These are phyloP conservation scores for Lyophyllum atratum DNA, from an alignment of 768 basidiomycete species.

Conservation along the genomic window DNA sequence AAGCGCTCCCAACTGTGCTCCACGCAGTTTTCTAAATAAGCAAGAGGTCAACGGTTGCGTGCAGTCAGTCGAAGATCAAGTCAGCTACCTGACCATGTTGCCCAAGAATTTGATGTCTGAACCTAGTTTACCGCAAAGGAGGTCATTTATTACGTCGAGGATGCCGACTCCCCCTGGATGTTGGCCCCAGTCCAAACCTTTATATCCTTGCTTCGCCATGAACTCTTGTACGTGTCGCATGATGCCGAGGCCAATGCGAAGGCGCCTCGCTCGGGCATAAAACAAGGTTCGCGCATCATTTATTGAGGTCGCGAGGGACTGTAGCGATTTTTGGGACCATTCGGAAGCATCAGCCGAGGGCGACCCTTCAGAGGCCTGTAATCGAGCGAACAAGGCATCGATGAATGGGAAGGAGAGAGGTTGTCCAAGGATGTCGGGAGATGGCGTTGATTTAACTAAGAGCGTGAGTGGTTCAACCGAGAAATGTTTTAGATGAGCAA, in stretches of 20 bases:
- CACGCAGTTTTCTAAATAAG: slow-evolving; percentile 38
- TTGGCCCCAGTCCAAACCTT: slow-evolving; percentile 33
- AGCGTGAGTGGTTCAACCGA: slow-evolving; percentile 54
- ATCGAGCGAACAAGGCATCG: slow-evolving; percentile 36
- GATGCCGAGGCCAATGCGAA: slow-evolving; percentile 52
- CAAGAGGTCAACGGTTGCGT: neutral
- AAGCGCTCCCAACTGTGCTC: slow-evolving; percentile 32
- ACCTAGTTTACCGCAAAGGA: slow-evolving; percentile 44
- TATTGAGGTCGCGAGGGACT: slow-evolving; percentile 33
- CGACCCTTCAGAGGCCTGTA: slow-evolving; percentile 20
- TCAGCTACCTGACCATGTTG: slow-evolving; percentile 47
- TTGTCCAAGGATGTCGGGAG: slow-evolving; percentile 12
- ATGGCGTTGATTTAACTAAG: slow-evolving; percentile 35
- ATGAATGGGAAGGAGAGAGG: slow-evolving; percentile 30
- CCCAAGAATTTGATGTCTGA: slow-evolving; percentile 48
- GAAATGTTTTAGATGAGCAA: slow-evolving; percentile 73
- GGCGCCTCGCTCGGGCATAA: slow-evolving; percentile 23
- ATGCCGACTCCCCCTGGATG: slow-evolving; percentile 19
- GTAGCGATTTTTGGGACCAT: slow-evolving; percentile 28
- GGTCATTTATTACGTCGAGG: slow-evolving; percentile 44
- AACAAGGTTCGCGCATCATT: slow-evolving; percentile 40
- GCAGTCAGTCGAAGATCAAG: neutral
- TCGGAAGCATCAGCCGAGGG: slow-evolving; percentile 14
- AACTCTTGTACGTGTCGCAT: slow-evolving; percentile 45
- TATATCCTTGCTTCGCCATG: slow-evolving; percentile 45